phyloP scores from a whole-genome alignment of 2,329 filamentous ascomycete genomes.

The Pseudogymnoascus destructans region DNA sequence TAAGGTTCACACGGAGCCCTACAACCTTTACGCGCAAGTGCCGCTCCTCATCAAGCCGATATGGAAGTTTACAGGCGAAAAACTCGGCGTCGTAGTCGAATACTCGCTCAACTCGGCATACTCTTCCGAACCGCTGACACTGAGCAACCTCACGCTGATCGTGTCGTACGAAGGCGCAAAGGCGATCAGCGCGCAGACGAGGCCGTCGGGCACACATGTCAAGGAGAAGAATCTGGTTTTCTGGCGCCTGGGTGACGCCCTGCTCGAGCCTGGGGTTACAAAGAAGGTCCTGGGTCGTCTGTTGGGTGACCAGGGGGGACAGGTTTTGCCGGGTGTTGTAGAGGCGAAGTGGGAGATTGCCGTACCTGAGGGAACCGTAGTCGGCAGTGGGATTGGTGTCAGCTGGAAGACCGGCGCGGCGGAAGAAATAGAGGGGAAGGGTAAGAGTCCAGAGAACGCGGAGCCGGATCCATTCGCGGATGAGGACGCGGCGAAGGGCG shows the following conservation, averaged over 20 bases:
- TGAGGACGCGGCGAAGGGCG: conserved; percentile 30
- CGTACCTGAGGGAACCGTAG: conserved; percentile 17
- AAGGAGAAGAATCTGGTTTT: conserved; percentile 66
- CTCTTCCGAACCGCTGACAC: conserved; percentile 35
- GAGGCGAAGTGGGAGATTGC: conserved; percentile 72
- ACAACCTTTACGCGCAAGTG: conserved; percentile 38
- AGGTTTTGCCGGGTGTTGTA: conserved; percentile 59
- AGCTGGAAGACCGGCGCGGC: conserved; percentile 35
- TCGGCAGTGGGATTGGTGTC: conserved; percentile 55
- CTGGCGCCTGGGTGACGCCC: conserved; percentile 69
- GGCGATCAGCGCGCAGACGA: conserved; percentile 58
- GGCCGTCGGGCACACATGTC: conserved; percentile 65
- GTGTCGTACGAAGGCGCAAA: conserved; percentile 56
- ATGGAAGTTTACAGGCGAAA: conserved; percentile 75
- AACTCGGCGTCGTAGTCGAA: conserved; percentile 73
- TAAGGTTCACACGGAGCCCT: conserved; percentile 60
- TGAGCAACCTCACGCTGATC: conserved; percentile 65
- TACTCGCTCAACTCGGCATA: conserved; percentile 65
- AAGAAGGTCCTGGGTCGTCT: conserved; percentile 78
- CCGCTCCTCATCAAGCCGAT: conserved; percentile 47
- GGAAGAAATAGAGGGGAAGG: conserved; percentile 29
- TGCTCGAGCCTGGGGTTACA: conserved; percentile 34
- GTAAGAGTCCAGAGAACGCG: conserved; percentile 32
- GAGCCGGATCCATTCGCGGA: conserved; percentile 56
- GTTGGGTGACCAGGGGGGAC: conserved; percentile 53